A percentile compares a stretch with the other conserved stretches of the same genome.
Evolutionary conservation across 768 basidiomycete genomes (phyloP).

Genomic region (Pisolithus microcarpus): DNA sequence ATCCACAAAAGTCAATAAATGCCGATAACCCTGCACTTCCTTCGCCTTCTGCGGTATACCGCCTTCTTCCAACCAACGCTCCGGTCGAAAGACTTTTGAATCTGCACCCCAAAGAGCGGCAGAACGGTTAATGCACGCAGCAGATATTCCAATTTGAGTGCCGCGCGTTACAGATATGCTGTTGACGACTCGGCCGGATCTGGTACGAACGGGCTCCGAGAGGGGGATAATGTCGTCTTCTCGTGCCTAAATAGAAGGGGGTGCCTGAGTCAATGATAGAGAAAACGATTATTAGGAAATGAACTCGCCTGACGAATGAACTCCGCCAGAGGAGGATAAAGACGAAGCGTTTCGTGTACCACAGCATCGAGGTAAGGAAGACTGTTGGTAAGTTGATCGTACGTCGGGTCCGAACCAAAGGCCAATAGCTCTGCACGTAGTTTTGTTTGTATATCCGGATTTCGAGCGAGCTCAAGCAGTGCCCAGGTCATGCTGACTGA

Average conservation of each 20-base stretch:
- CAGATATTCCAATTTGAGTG: constrained; percentile 36
- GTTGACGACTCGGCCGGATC: constrained; percentile 11
- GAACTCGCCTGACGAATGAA: constrained; percentile 7
- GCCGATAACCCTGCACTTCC: constrained; percentile 31
- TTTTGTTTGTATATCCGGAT: constrained; percentile 11
- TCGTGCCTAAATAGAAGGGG: constrained; percentile 26
- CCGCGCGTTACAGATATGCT: constrained; percentile 48
- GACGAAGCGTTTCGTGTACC: constrained; percentile 22
- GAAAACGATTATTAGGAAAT: neutral
- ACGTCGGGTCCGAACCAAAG: constrained; percentile 42
- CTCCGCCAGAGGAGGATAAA: constrained; percentile 29
- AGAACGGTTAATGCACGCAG: constrained; percentile 42
- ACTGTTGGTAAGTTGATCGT: constrained; percentile 42
- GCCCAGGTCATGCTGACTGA: neutral
- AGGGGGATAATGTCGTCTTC: constrained; percentile 57
- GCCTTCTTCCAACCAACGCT: constrained; percentile 48
- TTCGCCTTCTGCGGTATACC: constrained; percentile 17
- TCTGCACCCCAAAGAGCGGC: constrained; percentile 54
- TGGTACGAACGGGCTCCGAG: constrained; percentile 35
- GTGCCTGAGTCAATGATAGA: no score
- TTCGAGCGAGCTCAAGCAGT: constrained; percentile 36
- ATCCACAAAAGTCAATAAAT: constrained; percentile 39
- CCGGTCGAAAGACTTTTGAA: constrained; percentile 52
- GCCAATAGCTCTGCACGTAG: constrained; percentile 43
- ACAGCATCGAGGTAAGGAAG: constrained; percentile 52